Evolutionary conservation across 2,329 filamentous ascomycete genomes (phyloP).

Genomic region (Diaporthe citrichinensis): DNA sequence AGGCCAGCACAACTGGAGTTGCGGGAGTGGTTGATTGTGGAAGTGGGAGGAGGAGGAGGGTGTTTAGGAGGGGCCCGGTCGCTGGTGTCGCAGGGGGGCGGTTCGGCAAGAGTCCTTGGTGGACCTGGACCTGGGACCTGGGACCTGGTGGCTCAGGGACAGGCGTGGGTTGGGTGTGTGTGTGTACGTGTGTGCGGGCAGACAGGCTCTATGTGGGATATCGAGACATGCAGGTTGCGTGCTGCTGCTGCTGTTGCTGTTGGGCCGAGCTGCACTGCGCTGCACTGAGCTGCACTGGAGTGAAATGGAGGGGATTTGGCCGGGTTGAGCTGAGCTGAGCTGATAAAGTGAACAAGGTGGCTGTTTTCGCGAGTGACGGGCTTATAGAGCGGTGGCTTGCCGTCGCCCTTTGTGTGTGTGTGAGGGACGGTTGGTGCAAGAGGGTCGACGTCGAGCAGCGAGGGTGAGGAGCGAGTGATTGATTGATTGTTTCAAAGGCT

Average conservation of each 20-base stretch:
- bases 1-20: slow-evolving; percentile 25
- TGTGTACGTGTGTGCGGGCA: background rate
- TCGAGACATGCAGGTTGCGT: slow-evolving; percentile 23
- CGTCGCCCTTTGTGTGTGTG: slow-evolving; percentile 7
- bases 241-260: background rate
- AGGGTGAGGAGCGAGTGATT: slow-evolving; percentile 23
- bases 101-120: slow-evolving; percentile 28
- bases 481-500: slow-evolving; percentile 33
- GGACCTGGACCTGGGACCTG: slow-evolving; percentile 19
- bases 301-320: background rate
- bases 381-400: slow-evolving; percentile 6
- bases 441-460: slow-evolving; percentile 19
- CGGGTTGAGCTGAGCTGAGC: background rate
- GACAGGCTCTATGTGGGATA: slow-evolving; percentile 2
- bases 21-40: slow-evolving; percentile 11
- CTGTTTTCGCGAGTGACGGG: background rate
- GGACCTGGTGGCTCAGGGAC: slow-evolving; percentile 19
- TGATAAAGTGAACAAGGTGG: background rate
- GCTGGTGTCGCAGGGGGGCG: slow-evolving; percentile 26
- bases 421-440: slow-evolving; percentile 3
- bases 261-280: slow-evolving; percentile 3
- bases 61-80: slow-evolving; percentile 28
- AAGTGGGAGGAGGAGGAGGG: slow-evolving; percentile 7
- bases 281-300: background rate
- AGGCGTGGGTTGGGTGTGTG: slow-evolving; percentile 28